phyloP scores from a whole-genome alignment of 257 asterid species.

The Solanum neorickii region DNA sequence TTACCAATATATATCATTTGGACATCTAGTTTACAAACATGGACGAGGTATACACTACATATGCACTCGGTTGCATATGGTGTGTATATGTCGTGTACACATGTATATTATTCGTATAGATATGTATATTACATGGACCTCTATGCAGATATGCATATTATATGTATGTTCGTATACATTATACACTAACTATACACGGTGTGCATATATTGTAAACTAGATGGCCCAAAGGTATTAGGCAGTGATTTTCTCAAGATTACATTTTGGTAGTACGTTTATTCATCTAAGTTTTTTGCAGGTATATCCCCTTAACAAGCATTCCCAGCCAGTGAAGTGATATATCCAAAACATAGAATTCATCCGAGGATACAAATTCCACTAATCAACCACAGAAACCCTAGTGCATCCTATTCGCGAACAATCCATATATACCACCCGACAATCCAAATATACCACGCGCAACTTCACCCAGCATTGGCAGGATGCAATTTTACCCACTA shows the following conservation, averaged over 20 bases:
- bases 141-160: not conserved
- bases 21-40: not conserved
- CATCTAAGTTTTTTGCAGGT: not conserved
- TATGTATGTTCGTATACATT: not conserved
- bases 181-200: not conserved
- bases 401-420: not conserved
- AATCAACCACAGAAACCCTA: not conserved
- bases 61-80: not conserved
- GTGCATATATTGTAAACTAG: not conserved
- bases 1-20: not conserved
- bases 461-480: not conserved
- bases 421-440: not conserved
- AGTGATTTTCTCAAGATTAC: not conserved
- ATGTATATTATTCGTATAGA: not conserved
- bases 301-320: not conserved
- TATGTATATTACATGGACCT: not conserved
- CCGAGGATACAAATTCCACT: not conserved
- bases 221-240: not conserved
- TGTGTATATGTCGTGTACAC: not conserved
- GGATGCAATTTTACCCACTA: not conserved
- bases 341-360: not conserved
- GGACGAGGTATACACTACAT: not conserved
- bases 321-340: not conserved
- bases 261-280: not conserved
- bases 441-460: not conserved